Conservation (phyloP, 495 filamentous ascomycete species). For the Echria macrotheca region DNA sequence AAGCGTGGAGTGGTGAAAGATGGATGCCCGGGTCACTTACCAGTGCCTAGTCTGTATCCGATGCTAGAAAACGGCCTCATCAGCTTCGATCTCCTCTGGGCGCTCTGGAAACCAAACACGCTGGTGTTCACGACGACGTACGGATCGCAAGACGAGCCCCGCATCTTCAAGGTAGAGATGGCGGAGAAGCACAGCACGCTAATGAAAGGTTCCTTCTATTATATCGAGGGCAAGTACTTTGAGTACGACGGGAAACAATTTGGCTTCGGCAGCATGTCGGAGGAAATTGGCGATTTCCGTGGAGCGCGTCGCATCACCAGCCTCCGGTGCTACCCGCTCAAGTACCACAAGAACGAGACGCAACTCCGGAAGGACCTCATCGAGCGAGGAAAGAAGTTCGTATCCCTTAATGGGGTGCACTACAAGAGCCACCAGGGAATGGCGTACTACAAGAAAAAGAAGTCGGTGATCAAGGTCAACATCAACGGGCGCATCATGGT, state of each 20-base stretch:
- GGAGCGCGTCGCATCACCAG: conserved; percentile 78
- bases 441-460: conserved; percentile 82
- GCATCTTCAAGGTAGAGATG: conserved; percentile 85
- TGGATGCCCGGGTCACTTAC: no score
- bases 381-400: conserved; percentile 82
- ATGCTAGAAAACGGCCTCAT: conserved; percentile 79
- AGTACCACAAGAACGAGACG: conserved; percentile 73
- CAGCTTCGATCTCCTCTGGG: conserved; percentile 88
- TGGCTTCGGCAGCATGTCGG: conserved; percentile 53
- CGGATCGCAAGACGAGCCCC: conserved; percentile 71
- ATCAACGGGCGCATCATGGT: conserved; percentile 92
- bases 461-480: conserved; percentile 73
- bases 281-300: conserved; percentile 73
- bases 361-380: conserved; percentile 61
- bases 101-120: conserved; percentile 85
- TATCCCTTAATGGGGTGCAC: conserved; percentile 72
- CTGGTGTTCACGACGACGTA: conserved; percentile 79
- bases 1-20: not conserved
- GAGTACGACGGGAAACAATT: conserved; percentile 74
- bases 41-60: conserved; percentile 68
- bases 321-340: conserved; percentile 71
- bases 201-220: conserved; percentile 74
- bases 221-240: conserved; percentile 71
- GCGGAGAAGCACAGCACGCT: conserved; percentile 67
- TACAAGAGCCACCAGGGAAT: conserved; percentile 79